Percentiles rank a stretch among this genome's conserved stretches.
Evolutionary conservation across 768 basidiomycete genomes (phyloP).

Genomic region (Gymnopilus dilepis): DNA sequence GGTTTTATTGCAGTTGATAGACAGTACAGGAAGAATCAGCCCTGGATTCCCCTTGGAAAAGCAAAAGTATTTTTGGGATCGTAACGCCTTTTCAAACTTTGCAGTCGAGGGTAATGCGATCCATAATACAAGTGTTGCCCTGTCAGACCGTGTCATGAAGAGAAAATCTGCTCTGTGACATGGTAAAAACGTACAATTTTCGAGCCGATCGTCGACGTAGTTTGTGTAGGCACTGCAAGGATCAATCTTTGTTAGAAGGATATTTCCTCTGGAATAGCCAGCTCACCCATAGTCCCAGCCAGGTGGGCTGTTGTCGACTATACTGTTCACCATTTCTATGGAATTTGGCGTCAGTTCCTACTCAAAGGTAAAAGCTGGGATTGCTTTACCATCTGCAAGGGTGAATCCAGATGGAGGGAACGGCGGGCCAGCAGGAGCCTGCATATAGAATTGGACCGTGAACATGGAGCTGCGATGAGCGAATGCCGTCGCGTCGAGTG

Average conservation of each 20-base stretch:
- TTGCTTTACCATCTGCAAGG: slow-evolving; percentile 43
- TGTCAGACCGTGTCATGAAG: neutral
- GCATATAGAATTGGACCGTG: slow-evolving; percentile 53
- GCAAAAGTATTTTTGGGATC: neutral
- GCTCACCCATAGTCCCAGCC: slow-evolving; percentile 38
- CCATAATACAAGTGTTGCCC: slow-evolving; percentile 4
- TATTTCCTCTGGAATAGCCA: neutral
- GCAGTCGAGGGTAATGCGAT: neutral
- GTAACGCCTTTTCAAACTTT: neutral
- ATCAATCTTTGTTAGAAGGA: neutral
- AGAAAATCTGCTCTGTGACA: neutral
- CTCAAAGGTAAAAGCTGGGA: neutral
- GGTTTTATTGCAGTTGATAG: no score
- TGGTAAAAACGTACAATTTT: neutral
- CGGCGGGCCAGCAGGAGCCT: slow-evolving; percentile 39
- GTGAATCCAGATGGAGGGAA: slow-evolving; percentile 47
- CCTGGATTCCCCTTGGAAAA: slow-evolving; percentile 3
- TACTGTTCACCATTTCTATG: slow-evolving; percentile 34
- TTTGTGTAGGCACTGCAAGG: neutral
- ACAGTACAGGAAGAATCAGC: neutral
- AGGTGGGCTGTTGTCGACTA: slow-evolving; percentile 34
- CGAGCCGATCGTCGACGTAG: slow-evolving; percentile 1
- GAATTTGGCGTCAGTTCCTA: neutral
- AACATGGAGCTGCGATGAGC: slow-evolving; percentile 46
- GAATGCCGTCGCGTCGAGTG: slow-evolving; percentile 46